These are phyloP conservation scores for Amylocystis lapponica DNA, from an alignment of 768 basidiomycete genomes.

Conservation along the genomic window DNA sequence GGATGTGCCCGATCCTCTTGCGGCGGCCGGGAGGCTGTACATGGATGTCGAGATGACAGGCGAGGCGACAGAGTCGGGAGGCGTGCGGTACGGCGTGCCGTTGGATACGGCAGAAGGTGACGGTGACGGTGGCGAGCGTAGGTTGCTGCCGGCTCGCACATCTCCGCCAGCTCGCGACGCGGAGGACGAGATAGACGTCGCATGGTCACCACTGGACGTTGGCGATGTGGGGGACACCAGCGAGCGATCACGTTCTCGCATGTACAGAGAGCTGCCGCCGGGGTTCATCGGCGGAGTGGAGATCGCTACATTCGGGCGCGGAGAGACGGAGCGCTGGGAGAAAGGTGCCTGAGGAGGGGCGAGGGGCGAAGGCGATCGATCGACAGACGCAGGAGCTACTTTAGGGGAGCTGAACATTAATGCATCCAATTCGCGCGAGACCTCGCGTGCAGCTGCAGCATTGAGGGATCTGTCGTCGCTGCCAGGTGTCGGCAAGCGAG, in stretches of 20 bases:
- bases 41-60: constrained; percentile 6
- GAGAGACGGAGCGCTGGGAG: constrained; percentile 32
- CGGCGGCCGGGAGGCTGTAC: constrained; percentile 13
- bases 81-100: constrained; percentile 35
- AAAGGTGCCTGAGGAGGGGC: constrained; percentile 4
- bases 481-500: constrained; percentile 1
- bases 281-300: not conserved
- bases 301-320: constrained; percentile 27
- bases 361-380: constrained; percentile 7
- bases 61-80: constrained; percentile 28
- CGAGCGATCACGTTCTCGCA: constrained; percentile 14
- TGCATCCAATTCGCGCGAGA: constrained; percentile 59
- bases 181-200: not conserved
- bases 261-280: constrained; percentile 6
- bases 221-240: constrained; percentile 4
- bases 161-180: constrained; percentile 2
- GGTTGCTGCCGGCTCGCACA: constrained; percentile 12
- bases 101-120: constrained; percentile 12
- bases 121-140: constrained; percentile 19
- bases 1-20: constrained; percentile 8
- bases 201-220: not conserved
- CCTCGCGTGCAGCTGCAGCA: constrained; percentile 63
- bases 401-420: constrained; percentile 36
- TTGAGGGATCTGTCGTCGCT: constrained; percentile 33
- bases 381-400: constrained; percentile 28